These are phyloP conservation scores for Gonium pectorale DNA, from an alignment of 139 green algal genomes.

Conservation along the genomic window DNA sequence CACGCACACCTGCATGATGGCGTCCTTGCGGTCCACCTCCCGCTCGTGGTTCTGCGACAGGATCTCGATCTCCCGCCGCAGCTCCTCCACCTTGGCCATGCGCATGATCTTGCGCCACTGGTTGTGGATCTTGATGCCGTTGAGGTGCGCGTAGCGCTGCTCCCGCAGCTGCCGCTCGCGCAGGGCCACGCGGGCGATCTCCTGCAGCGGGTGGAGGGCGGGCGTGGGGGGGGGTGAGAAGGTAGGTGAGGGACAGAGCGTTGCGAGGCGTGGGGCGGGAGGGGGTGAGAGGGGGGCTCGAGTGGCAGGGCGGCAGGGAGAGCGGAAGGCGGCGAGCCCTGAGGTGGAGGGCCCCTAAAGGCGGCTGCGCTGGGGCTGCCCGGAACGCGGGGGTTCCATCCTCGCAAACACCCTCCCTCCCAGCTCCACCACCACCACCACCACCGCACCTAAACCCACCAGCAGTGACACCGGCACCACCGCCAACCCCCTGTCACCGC, in stretches of 20 bases:
- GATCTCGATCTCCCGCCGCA: constrained; percentile 84
- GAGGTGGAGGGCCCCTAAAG: no score
- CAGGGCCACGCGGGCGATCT: constrained; percentile 57
- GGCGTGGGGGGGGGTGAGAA: neutral
- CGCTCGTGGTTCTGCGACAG: constrained; percentile 85
- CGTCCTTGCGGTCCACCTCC: constrained; percentile 87
- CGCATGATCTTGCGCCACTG: constrained; percentile 92
- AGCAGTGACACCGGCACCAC: no score
- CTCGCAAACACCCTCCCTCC: no score
- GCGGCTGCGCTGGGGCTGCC: no score
- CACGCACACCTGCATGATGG: constrained; percentile 79
- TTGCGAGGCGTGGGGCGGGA: neutral
- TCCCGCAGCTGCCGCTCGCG: constrained; percentile 69
- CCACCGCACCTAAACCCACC: no score
- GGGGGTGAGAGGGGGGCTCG: neutral
- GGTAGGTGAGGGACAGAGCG: neutral
- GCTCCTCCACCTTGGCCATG: constrained; percentile 88
- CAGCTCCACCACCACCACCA: no score
- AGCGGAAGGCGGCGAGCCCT: no score
- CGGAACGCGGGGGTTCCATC: no score
- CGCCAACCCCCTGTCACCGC: no score
- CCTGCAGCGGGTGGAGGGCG: constrained; percentile 43
- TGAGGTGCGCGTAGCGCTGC: constrained; percentile 80
- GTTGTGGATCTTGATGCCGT: constrained; percentile 89
- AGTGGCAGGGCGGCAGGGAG: no score